Evolutionary conservation across 257 asterid genomes (phyloP), one percentile per base, ranked within the genome.

Genomic region (Plantago elongata): DNA sequence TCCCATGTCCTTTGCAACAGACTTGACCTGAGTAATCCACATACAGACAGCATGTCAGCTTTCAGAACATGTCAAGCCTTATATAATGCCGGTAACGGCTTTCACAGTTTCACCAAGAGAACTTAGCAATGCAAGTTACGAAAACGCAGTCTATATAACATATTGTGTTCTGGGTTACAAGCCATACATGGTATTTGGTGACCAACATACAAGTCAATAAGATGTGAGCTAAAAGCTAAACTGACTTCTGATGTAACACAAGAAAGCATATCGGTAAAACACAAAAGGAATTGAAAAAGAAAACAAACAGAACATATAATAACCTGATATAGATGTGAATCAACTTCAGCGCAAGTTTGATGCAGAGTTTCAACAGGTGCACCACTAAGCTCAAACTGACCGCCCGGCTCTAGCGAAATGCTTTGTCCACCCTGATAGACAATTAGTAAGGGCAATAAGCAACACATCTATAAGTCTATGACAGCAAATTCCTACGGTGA

Each of bases 1-100:
- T 48, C 97, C 97, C 95, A 92, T 86, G 84, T 92, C 98, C 72
- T 89, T 95, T 4, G 97, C 84, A 69, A 92, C 95, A 72, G 98
- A 95, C 77, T 89, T 92, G 51, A 88, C 98, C 98, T 92, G 81
- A 51, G 52, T 47, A 51, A 60, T 51, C 27, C n/a, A 5, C n/a
- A 12, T 14, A 48, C n/a, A 16, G n/a, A 8, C 16, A 0, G 16
- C 40, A 34, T 5, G 40, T 22, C 5, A 34, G 40, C 40, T 34
- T 34, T 34, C 40, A 34, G 40, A 34, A 4, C 5, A 34, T 4
- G 5, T 7, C 40, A 7, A 34, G 40, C 5, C 40, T 34, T 22
- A 22, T 22, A 22, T 22, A 22, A 22, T 22, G 27, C 1, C 2
- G 27, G 27, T 22, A 22, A 22, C 27, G 27, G 27, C 27, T 22